These are phyloP conservation scores for Lipomyces sp. DNA, from an alignment of 805 yeast species.

Conservation along the genomic window DNA sequence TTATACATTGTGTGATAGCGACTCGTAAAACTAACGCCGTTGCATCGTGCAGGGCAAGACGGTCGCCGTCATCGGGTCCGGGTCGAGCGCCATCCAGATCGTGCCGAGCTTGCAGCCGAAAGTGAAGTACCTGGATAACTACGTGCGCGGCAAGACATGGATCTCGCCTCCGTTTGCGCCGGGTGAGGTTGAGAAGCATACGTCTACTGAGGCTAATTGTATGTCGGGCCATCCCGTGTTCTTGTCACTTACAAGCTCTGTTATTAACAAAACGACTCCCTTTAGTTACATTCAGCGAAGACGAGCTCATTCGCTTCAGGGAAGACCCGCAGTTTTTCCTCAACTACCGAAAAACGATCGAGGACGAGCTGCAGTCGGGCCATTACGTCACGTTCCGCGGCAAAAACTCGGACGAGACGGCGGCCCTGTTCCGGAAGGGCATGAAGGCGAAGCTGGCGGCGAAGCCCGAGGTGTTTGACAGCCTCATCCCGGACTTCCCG, in stretches of 20 bases:
- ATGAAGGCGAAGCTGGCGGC: conserved; percentile 2
- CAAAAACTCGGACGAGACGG: not conserved
- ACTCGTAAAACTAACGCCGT: too few species aligned
- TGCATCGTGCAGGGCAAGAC: conserved; percentile 32
- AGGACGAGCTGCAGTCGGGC: conserved; percentile 10
- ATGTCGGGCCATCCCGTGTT: not conserved
- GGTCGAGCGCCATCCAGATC: conserved; percentile 39
- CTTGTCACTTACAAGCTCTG: not conserved
- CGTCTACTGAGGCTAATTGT: conserved; percentile 4
- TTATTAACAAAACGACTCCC: too few species aligned
- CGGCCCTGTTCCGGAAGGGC: not conserved
- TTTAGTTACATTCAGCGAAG: conserved; percentile 6
- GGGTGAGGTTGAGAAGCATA: conserved; percentile 19
- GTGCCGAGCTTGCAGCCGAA: conserved; percentile 32
- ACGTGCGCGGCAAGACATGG: conserved; percentile 26
- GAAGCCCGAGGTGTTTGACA: conserved; percentile 6
- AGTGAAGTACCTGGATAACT: conserved; percentile 29
- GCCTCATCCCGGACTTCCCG: conserved; percentile 23
- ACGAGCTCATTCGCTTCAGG: conserved; percentile 13
- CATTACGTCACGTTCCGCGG: not conserved
- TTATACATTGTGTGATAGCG: too few species aligned
- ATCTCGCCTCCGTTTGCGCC: conserved; percentile 24
- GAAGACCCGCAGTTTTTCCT: conserved; percentile 23
- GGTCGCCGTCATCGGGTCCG: conserved; percentile 38
- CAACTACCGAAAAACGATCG: conserved; percentile 30